Base-by-base conservation (phyloP, 2,329 filamentous ascomycete genomes). In the Colletotrichum falcatum region DNA sequence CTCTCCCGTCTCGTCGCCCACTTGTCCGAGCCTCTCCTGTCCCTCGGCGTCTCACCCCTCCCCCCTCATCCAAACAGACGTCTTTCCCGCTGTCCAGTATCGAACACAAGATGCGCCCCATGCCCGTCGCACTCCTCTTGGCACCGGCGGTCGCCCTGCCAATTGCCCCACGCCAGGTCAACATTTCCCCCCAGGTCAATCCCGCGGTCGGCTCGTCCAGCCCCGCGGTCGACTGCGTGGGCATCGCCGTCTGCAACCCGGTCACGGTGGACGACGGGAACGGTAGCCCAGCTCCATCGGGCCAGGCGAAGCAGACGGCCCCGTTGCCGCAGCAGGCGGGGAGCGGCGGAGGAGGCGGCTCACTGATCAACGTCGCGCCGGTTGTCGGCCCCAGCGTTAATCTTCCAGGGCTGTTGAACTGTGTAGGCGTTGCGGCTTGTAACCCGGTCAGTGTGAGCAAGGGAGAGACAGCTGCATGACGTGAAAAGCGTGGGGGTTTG, bases 281-380 rank as follows among this genome's bases (percentile, higher is more conserved):
- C 26, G 18, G n/a, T 6, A 26, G 26, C 5, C 42, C 62, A 12
- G 5, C 28, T 18, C n/a, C 39, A 0, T 26, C 26, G 0, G 14
- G 18, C 23, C 44, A 30, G 55, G 44, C 37, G 16, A 11, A 49
- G 7, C 20, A 44, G 39, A 11, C 35, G 23, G 18, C 49, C 18
- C 44, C 28, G 30, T 35, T n/a, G 18, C 35, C 11, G 23, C 9
- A 51, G 33, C 9, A 51, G 33, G 20, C 28, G 8, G 23, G 30
- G 2, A 14, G 20, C 16, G 23, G 26, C 44, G 44, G 48, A 12
- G 63, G 28, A 5, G 37, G 14, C 12, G 39, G 39, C 8, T 49
- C 61, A 7, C 26, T 65, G 42, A 18, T 60, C 44, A 60, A 65
- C 28, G 20, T 61, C n/a, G 33, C 46, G 46, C 55, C 46, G n/a